phyloP scores from a whole-genome alignment of 371 early-diverging fungal genomes.

The Basidiobolus meristosporus region DNA sequence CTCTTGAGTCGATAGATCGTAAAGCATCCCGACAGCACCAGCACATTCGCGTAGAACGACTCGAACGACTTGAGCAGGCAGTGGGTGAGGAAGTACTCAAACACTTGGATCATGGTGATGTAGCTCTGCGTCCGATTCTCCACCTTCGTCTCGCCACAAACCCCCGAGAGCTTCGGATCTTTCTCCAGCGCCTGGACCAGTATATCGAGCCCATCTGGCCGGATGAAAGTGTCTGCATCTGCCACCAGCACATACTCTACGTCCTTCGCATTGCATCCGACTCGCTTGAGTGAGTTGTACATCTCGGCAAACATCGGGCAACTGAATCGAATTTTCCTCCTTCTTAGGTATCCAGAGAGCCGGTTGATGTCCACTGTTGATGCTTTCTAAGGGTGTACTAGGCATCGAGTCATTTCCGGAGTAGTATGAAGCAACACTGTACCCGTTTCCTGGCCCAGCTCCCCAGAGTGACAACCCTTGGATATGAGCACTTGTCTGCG shows the following conservation, averaged over 20 bases:
- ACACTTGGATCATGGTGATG: constrained; percentile 97
- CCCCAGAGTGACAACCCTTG: too few species aligned
- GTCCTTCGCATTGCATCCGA: constrained; percentile 67
- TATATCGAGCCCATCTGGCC: constrained; percentile 63
- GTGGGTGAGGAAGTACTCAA: constrained; percentile 97
- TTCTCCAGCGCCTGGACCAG: constrained; percentile 75
- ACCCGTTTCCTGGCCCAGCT: too few species aligned
- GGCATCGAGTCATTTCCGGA: too few species aligned
- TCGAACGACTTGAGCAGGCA: constrained; percentile 97
- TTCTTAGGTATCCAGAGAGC: too few species aligned
- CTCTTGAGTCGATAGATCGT: constrained; percentile 85
- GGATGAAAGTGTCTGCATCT: constrained; percentile 87
- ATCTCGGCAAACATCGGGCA: constrained; percentile 76
- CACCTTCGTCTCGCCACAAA: constrained; percentile 86
- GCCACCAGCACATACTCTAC: constrained; percentile 91
- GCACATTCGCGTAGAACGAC: constrained; percentile 94
- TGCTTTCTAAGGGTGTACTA: too few species aligned
- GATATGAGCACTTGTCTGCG: too few species aligned
- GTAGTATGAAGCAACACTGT: too few species aligned
- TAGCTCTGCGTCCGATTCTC: constrained; percentile 75
- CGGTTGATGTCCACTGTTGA: too few species aligned
- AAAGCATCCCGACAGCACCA: constrained; percentile 94
- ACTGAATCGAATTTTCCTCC: too few species aligned
- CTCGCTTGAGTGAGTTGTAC: constrained; percentile 80
- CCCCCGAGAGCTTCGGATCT: constrained; percentile 76